These are phyloP conservation scores for Euptelea pleiosperma DNA, from an alignment of 164 flowering plant species.

Conservation along the genomic window DNA sequence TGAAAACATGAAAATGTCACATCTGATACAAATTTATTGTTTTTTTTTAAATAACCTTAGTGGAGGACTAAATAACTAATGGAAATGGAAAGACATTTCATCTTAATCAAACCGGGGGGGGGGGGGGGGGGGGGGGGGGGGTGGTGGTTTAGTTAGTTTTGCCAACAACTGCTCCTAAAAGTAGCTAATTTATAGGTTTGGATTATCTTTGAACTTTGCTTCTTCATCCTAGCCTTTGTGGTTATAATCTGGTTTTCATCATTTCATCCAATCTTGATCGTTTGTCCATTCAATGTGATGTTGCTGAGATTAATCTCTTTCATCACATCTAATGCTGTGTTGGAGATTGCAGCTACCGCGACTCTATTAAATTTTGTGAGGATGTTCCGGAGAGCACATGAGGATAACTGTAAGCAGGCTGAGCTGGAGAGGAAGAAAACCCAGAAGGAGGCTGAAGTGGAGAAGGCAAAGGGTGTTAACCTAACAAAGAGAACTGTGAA, in stretches of 20 bases:
- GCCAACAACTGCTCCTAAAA: background rate
- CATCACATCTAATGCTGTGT: no score
- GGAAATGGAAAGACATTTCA: no score
- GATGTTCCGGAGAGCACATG: conserved; percentile 80
- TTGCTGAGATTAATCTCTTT: background rate
- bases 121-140: background rate
- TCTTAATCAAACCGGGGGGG: background rate
- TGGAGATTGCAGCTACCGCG: conserved; percentile 59
- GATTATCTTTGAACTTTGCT: background rate
- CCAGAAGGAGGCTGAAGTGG: conserved; percentile 88
- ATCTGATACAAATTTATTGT: no score
- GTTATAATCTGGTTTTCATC: background rate
- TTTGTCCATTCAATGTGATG: background rate
- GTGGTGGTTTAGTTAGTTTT: background rate
- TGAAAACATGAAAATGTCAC: no score
- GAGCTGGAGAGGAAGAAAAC: conserved; percentile 93
- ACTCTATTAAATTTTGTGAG: conserved; percentile 82
- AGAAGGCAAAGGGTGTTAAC: conserved; percentile 59
- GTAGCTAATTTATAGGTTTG: background rate
- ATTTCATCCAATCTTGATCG: background rate
- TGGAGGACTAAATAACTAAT: no score
- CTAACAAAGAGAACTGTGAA: conserved; percentile 39
- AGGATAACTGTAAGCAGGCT: conserved; percentile 82
- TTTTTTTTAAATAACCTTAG: no score
- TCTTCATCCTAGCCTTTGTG: background rate